phyloP scores from a whole-genome alignment of 257 asterid genomes.

The Scutellaria barbata region DNA sequence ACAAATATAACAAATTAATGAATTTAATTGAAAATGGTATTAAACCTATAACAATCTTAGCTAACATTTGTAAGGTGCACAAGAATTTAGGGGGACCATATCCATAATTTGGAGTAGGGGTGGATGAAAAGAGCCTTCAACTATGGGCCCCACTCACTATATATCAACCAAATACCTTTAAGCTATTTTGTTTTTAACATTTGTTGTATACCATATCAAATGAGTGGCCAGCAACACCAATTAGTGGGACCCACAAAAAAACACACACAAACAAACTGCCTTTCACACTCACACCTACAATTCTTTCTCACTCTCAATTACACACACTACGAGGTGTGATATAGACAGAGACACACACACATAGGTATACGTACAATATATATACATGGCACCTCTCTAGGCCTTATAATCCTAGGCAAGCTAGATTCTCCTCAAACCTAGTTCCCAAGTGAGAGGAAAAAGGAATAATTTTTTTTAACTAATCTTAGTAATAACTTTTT shows the following conservation, averaged over 20 bases:
- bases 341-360: background rate
- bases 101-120: slow-evolving; percentile 33
- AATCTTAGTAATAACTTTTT: slow-evolving; percentile 35
- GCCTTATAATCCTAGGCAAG: slow-evolving; percentile 41
- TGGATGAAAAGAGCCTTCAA: slow-evolving; percentile 50
- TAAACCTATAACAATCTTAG: background rate
- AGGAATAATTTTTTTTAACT: slow-evolving; percentile 34
- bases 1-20: too few species aligned
- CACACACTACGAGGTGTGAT: slow-evolving; percentile 28
- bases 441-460: slow-evolving; percentile 52
- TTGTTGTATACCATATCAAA: slow-evolving; percentile 33
- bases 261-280: slow-evolving; percentile 32
- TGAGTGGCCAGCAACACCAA: slow-evolving; percentile 45
- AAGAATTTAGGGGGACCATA: slow-evolving; percentile 43
- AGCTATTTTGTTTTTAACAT: slow-evolving; percentile 26
- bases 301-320: slow-evolving; percentile 20
- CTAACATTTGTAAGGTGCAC: slow-evolving; percentile 22
- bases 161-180: slow-evolving; percentile 38
- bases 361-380: background rate
- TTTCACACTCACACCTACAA: slow-evolving; percentile 31
- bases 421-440: slow-evolving; percentile 46
- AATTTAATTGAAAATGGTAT: too few species aligned
- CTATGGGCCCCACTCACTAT: slow-evolving; percentile 23
- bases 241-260: slow-evolving; percentile 40
- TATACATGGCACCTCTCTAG: slow-evolving; percentile 11